These are phyloP conservation scores for Calonectria crousiana DNA, from an alignment of 2,329 filamentous ascomycete genomes.

Conservation along the genomic window DNA sequence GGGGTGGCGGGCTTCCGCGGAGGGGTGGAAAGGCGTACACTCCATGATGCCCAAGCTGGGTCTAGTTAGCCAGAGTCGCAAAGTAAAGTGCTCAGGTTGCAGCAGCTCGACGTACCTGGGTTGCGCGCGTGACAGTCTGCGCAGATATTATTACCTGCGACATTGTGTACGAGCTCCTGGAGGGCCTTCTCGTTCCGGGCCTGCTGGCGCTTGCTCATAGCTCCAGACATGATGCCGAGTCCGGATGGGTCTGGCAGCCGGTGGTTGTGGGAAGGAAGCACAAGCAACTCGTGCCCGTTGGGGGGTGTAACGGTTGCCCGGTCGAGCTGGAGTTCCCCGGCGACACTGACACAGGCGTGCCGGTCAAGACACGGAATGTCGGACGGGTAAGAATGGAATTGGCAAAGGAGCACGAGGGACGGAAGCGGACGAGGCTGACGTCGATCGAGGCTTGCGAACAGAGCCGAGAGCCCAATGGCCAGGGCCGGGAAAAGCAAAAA, in stretches of 20 bases:
- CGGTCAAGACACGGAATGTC: conserved; percentile 20
- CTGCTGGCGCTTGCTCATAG: conserved; percentile 95
- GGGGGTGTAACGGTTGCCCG: conserved; percentile 32
- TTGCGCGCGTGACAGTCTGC: conserved; percentile 94
- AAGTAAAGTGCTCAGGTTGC: conserved; percentile 1
- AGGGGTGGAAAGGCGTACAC: conserved; percentile 69
- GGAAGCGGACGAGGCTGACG: conserved; percentile 27
- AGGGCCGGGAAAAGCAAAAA: conserved; percentile 32
- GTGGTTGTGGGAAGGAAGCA: conserved; percentile 19
- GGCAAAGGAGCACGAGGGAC: conserved; percentile 28
- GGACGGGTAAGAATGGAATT: conserved; percentile 21
- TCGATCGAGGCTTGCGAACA: conserved; percentile 22
- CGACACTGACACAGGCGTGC: conserved; percentile 24
- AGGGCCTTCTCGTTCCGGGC: conserved; percentile 94
- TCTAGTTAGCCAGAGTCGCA: conserved; percentile 41
- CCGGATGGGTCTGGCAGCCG: conserved; percentile 8
- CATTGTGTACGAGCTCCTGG: conserved; percentile 85
- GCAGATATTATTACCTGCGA: conserved; percentile 92
- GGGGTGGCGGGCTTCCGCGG: conserved; percentile 12
- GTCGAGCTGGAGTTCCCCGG: conserved; percentile 32
- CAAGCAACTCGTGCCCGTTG: conserved; percentile 22
- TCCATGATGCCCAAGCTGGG: conserved; percentile 96
- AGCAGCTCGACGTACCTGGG: conserved; percentile 74
- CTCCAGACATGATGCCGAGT: conserved; percentile 70
- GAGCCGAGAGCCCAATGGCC: conserved; percentile 15